Evolutionary conservation across 208 protist genomes (phyloP), one percentile per base, ranked within the genome.

Genomic region (Trypanosoma rangeli): DNA sequence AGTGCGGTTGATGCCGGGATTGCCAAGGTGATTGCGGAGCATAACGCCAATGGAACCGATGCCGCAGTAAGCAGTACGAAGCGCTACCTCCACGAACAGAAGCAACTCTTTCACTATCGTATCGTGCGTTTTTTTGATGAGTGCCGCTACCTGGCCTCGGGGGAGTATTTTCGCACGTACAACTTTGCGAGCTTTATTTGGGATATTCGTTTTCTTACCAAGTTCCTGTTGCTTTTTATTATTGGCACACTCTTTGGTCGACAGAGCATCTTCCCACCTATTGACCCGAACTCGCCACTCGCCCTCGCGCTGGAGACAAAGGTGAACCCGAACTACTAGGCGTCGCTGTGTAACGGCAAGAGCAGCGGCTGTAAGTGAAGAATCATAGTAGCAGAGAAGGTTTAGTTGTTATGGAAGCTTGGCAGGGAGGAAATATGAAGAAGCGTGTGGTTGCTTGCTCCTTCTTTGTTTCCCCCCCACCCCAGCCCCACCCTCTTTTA

Each of bases 251-350:
- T 94, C 39, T 61, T 83, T 37, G 87, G 85, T 26, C 87, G 90
- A 52, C 78, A 78, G 60, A 86, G 76, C 68, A 76, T 95, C 63
- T 94, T 83, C 70, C 82, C 90, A 39, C 90, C 86, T 24, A 94
- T 95, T 50, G 72, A 78, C 33, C 90, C 90, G 0, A 80, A 87
- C 59, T 92, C 84, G 64, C 90, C 87, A 0, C 79, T 94, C 35
- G 84, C 79, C 4, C 24, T 89, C 29, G 86, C 81, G 35, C 77
- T 95, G 55, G 70, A 87, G 56, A 78, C 84, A 68, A 94, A 94
- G 83, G 73, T 82, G 48, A 95, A 95, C 76, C 90, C 90, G 26
- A 95, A 95, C 82, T 95, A 93, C 70, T 95, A 94, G 49, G 37
- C 24, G 31, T 61, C 53, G 49, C n/a, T 5, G 16, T 28, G n/a